Evolutionary conservation across 2,329 filamentous ascomycete species (phyloP), one percentile per base, ranked within the genome.

Genomic region (Pseudodiploospora longispora): DNA sequence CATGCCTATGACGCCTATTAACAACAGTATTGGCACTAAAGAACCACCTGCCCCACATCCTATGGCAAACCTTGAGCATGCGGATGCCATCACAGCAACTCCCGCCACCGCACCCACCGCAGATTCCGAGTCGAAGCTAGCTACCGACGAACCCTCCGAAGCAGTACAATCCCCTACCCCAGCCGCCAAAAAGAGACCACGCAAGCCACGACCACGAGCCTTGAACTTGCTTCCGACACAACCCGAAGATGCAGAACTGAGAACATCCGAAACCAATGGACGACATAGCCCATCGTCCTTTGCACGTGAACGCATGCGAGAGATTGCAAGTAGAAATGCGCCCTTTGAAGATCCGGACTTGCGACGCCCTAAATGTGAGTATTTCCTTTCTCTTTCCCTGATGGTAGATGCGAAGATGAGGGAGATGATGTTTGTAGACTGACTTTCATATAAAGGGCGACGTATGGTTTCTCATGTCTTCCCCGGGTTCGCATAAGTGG

Each of bases 291-390:
- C 67, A 4, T 70, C 68, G 4, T 68, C 66, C 6, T 66, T 70
- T 54, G 65, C 67, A 28, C 60, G 67, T 38, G 62, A 68, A 48
- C 61, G 67, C 12, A 70, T 70, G 64, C 62, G 66, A 37, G 59
- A 68, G 40, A 66, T 70, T 48, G 67, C 67, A 7, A 62, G 62
- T 41, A 66, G 60, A 30, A 67, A 67, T 38, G 64, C 66, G 42
- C 66, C 67, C 31, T 63, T 70, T 48, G 67, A 68, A 29, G 67
- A 70, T 37, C 65, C 65, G 6, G 67, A 70, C 49, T 55, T 59
- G 40, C 57, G 59, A 40, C 60, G 59, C 47, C 63, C 66, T 31
- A 59, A 59, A 47, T 70, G 67, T 70, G 53, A 63, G 67, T 61
- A 36, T 4, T 39, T 7, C 8, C 8, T 6, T 8, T 34, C 34